A percentile compares a stretch with the other conserved stretches of the same genome.
These are phyloP conservation scores for Wickerhamiella spandovensis DNA, from an alignment of 805 yeast species.

Conservation along the genomic window DNA sequence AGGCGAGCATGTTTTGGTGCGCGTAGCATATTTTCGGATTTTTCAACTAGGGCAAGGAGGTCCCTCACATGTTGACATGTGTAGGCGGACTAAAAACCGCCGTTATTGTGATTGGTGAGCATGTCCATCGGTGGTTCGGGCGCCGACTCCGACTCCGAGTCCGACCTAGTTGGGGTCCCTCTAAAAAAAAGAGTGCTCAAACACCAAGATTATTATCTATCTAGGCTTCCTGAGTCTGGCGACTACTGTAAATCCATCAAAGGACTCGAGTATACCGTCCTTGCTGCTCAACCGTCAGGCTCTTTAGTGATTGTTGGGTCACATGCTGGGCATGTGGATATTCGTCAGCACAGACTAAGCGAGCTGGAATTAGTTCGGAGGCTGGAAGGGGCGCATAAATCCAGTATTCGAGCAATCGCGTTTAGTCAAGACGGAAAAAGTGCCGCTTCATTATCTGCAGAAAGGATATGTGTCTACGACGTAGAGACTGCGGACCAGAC, in stretches of 20 bases:
- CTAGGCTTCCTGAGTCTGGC: neutral
- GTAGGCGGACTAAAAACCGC: neutral
- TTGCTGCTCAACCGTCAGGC: neutral
- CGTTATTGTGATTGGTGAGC: neutral
- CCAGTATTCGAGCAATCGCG: neutral
- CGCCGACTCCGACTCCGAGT: neutral
- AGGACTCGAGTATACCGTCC: neutral
- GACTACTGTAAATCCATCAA: neutral
- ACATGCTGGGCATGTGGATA: neutral
- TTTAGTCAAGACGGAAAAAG: neutral
- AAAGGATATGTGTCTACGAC: neutral
- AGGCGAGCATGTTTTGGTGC: too few species aligned
- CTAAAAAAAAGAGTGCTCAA: neutral
- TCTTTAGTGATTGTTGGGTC: neutral
- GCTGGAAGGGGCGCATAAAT: neutral
- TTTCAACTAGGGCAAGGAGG: too few species aligned
- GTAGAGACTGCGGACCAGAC: neutral
- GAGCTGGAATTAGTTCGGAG: slow-evolving; percentile 1
- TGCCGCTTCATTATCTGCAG: neutral
- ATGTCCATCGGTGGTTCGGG: neutral
- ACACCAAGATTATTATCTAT: neutral
- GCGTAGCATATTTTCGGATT: too few species aligned
- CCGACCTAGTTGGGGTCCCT: neutral
- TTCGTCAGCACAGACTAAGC: neutral
- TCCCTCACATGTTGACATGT: neutral